These are phyloP conservation scores for Mimosa pudica DNA, from an alignment of 306 rosid genomes.

Conservation along the genomic window DNA sequence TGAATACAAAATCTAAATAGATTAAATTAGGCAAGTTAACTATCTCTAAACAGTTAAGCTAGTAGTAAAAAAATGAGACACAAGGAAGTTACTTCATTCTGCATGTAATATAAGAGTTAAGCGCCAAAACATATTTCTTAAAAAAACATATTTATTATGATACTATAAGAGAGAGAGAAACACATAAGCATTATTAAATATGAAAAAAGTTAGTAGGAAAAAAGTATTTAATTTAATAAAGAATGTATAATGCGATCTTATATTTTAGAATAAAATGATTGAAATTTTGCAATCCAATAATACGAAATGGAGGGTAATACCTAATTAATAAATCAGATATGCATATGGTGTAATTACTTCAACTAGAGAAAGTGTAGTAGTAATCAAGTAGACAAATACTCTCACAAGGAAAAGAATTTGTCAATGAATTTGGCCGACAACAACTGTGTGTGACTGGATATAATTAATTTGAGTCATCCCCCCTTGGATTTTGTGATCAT, in stretches of 20 bases:
- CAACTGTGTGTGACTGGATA: conserved; percentile 38
- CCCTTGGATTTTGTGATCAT: conserved; percentile 32
- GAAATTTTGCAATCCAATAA: too few species aligned
- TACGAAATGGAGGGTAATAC: not conserved
- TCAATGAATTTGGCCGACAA: conserved; percentile 44
- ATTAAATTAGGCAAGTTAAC: conserved; percentile 5
- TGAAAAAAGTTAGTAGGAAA: too few species aligned
- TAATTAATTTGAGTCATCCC: conserved; percentile 29
- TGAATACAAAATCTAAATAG: not conserved
- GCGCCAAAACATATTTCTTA: too few species aligned
- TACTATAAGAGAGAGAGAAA: not conserved
- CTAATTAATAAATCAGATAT: not conserved
- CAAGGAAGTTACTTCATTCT: too few species aligned
- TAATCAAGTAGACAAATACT: not conserved
- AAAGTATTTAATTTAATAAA: too few species aligned
- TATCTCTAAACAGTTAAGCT: not conserved
- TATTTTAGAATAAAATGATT: too few species aligned
- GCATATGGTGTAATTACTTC: not conserved
- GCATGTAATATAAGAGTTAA: too few species aligned
- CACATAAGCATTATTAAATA: too few species aligned
- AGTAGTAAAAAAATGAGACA: not conserved
- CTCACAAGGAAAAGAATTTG: not conserved
- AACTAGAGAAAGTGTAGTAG: not conserved
- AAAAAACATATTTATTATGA: too few species aligned
- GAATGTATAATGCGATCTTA: too few species aligned